Evolutionary conservation across 2,329 filamentous ascomycete species (phyloP), one percentile per base, ranked within the genome.

Genomic region (Colletotrichum eremochloae): DNA sequence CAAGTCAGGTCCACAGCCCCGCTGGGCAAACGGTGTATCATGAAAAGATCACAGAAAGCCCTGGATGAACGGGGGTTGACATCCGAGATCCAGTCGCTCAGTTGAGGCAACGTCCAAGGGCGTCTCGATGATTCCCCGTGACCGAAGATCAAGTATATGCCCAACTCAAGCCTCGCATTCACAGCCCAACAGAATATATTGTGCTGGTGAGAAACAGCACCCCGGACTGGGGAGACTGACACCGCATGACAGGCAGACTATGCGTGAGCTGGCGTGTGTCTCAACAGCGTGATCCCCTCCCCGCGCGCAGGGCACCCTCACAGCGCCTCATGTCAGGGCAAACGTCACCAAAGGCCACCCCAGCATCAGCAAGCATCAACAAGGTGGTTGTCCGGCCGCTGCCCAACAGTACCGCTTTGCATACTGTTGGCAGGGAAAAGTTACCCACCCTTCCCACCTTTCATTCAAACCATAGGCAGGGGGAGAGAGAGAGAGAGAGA

Each of bases 261-360:
- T 40, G 60, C 33, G 20, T 63, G 60, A 52, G 60, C 36, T 69
- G 69, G 66, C 69, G 53, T 56, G 66, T n/a, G 44, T 61, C 66
- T 72, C 66, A 69, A 68, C 60, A 60, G 29, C 60, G 69, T 60
- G 66, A 69, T 63, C 14, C 42, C 12, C 5, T 18, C 40, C 9
- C 38, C 38, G 38, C 36, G 63, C 52, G n/a, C 29, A 63, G 36
- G 15, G 20, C 42, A 36, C 44, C 29, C 29, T 9, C 42, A 29
- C 53, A 18, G 20, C 44, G 48, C 42, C 31, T n/a, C n/a, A 46
- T 52, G 31, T 18, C 53, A 55, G 44, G 53, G 52, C n/a, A 58
- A 36, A 46, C 50, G 64, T 46, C 42, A 24, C 48, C 57, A 33
- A 40, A 48, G 4, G 3, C 52, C 18, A 20, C 56, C 36, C 52